phyloP scores from a whole-genome alignment of 2,329 filamentous ascomycete species.

The Alternaria atra region DNA sequence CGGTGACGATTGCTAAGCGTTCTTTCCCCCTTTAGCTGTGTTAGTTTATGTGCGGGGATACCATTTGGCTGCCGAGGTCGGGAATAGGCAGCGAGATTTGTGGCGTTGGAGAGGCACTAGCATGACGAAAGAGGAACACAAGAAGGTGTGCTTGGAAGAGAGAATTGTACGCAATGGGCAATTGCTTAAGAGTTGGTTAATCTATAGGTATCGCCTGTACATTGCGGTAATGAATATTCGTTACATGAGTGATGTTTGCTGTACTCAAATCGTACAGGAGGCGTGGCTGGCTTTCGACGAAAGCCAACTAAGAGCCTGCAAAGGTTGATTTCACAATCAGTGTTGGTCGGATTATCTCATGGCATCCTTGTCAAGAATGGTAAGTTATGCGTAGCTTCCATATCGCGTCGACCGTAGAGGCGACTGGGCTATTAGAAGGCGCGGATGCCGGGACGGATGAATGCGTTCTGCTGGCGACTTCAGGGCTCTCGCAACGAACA shows the following conservation, averaged over 20 bases:
- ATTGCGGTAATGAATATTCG: not conserved
- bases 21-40: slow-evolving; percentile 11
- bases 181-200: not conserved
- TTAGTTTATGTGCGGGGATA: slow-evolving; percentile 33
- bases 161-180: not conserved
- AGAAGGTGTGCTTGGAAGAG: not conserved
- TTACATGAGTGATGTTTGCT: not conserved
- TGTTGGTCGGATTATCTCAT: not conserved
- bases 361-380: not conserved
- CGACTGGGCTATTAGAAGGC: not conserved
- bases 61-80: slow-evolving; percentile 36
- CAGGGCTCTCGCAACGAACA: not conserved
- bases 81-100: slow-evolving; percentile 7
- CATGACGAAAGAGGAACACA: not conserved
- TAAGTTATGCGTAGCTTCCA: not conserved
- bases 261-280: not conserved
- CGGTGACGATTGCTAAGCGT: slow-evolving; percentile 38
- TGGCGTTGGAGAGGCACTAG: not conserved
- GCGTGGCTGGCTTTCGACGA: not conserved
- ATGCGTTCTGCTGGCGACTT: not conserved
- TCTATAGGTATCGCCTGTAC: not conserved
- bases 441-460: not conserved
- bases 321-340: not conserved
- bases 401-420: not conserved
- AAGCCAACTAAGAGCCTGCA: not conserved